Conservation (phyloP, 2,329 filamentous ascomycete species). For the Fusarium hostae region DNA sequence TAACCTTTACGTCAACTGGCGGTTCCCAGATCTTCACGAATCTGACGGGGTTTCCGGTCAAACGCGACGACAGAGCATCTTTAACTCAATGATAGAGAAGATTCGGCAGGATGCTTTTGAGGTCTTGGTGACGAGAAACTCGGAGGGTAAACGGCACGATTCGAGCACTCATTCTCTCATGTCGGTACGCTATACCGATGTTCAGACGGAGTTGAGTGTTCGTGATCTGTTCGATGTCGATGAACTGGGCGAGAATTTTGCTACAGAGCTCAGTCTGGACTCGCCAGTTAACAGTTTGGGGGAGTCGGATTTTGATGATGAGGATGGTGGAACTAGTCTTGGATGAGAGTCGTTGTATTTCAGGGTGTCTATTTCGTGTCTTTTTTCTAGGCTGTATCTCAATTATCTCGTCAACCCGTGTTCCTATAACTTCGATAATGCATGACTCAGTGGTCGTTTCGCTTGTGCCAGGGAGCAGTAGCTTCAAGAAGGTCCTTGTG, state of each 20-base stretch:
- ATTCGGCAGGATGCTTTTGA: constrained; percentile 46
- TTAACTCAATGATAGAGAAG: constrained; percentile 42
- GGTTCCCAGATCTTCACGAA: constrained; percentile 48
- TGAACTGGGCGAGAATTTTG: constrained; percentile 26
- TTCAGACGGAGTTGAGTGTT: constrained; percentile 8
- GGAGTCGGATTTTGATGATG: constrained; percentile 28
- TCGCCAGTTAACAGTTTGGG: neutral
- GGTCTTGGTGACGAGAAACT: constrained; percentile 44
- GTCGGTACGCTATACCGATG: constrained; percentile 19
- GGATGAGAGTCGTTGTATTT: neutral
- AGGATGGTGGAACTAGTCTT: constrained; percentile 25
- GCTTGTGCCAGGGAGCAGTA: constrained; percentile 54
- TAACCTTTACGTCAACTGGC: constrained; percentile 55
- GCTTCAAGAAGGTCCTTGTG: constrained; percentile 56
- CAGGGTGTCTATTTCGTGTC: neutral
- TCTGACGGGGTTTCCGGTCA: constrained; percentile 3
- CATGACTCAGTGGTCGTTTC: constrained; percentile 49
- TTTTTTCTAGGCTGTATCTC: neutral
- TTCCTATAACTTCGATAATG: neutral
- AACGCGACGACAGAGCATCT: constrained; percentile 32
- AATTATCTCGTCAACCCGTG: neutral
- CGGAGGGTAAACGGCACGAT: constrained; percentile 46
- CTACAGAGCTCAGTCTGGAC: constrained; percentile 10
- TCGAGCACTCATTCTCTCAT: constrained; percentile 44
- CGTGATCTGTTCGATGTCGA: constrained; percentile 24